Conservation (phyloP, 2,329 filamentous ascomycete species). For the Alternaria sp. region DNA sequence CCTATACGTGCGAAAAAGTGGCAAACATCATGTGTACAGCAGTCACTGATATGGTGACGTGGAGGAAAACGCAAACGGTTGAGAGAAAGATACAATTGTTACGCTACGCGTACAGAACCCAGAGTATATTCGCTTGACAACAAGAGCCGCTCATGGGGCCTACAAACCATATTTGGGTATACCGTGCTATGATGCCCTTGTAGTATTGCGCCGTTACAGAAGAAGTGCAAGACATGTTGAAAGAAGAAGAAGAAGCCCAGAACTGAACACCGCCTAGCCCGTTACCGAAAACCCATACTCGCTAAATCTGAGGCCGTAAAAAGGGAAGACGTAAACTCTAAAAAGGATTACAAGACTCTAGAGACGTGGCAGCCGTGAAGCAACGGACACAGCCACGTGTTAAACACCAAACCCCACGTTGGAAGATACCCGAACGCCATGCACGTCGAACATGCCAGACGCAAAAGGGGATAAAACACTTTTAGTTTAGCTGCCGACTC, state of each 20-base stretch:
- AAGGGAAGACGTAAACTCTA: constrained; percentile 2
- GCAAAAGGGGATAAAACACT: constrained; percentile 5
- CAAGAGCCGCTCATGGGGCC: neutral
- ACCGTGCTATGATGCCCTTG: constrained; percentile 18
- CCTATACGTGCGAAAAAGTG: neutral
- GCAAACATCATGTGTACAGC: neutral
- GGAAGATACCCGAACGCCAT: neutral
- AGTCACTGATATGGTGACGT: neutral
- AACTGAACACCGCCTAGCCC: neutral
- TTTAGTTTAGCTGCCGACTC: constrained; percentile 25
- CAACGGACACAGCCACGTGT: neutral
- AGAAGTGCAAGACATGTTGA: neutral
- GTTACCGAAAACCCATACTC: neutral
- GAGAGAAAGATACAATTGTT: neutral
- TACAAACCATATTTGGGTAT: constrained; percentile 21
- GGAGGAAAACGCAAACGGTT: neutral
- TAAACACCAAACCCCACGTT: neutral
- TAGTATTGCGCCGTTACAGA: constrained; percentile 16
- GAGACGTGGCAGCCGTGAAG: neutral
- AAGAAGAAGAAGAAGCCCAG: neutral
- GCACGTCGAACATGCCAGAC: neutral
- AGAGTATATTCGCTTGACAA: constrained; percentile 5
- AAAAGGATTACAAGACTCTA: constrained; percentile 1
- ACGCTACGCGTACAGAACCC: constrained; percentile 10
- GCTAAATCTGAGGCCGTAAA: neutral